phyloP scores from a whole-genome alignment of 1,284 basidiomycete species.

The Pholiota adiposa region DNA sequence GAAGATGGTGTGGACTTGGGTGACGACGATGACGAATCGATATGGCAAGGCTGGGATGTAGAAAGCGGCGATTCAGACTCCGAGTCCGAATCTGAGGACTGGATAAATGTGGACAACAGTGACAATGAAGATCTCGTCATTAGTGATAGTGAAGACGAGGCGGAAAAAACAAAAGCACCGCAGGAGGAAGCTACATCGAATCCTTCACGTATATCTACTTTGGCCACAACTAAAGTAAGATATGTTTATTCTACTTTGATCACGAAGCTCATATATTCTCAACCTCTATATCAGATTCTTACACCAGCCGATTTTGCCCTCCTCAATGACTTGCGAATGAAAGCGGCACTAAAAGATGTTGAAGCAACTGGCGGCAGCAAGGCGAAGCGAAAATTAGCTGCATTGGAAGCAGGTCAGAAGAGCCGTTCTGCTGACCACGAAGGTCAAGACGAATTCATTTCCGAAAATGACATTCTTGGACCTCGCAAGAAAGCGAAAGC shows the following conservation, averaged over 20 bases:
- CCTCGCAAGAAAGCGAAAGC: conserved; percentile 94
- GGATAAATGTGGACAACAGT: conserved; percentile 86
- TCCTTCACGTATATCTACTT: conserved; percentile 51
- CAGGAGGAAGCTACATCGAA: conserved; percentile 26
- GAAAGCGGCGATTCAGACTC: conserved; percentile 71
- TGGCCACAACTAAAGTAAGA: conserved; percentile 80
- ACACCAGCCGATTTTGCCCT: conserved; percentile 98
- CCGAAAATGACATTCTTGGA: conserved; percentile 92
- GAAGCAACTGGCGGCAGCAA: conserved; percentile 75
- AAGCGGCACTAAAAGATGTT: conserved; percentile 78
- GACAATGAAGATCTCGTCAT: conserved; percentile 76
- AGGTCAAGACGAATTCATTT: conserved; percentile 71
- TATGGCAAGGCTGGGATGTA: conserved; percentile 92
- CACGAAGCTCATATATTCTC: neutral
- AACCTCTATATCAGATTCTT: conserved; percentile 69
- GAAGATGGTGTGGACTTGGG: conserved; percentile 64
- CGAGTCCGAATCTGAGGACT: conserved; percentile 62
- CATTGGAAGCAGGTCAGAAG: conserved; percentile 74
- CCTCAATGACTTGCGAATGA: conserved; percentile 87
- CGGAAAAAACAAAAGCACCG: conserved; percentile 23
- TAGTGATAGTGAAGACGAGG: conserved; percentile 88
- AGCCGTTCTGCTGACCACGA: conserved; percentile 46
- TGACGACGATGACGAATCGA: conserved; percentile 70
- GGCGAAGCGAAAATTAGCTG: conserved; percentile 87
- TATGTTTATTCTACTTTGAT: neutral